Evolutionary conservation across 139 green algal species (phyloP), one percentile per base, ranked within the genome.

Genomic region (Ostreobium quekettii): DNA sequence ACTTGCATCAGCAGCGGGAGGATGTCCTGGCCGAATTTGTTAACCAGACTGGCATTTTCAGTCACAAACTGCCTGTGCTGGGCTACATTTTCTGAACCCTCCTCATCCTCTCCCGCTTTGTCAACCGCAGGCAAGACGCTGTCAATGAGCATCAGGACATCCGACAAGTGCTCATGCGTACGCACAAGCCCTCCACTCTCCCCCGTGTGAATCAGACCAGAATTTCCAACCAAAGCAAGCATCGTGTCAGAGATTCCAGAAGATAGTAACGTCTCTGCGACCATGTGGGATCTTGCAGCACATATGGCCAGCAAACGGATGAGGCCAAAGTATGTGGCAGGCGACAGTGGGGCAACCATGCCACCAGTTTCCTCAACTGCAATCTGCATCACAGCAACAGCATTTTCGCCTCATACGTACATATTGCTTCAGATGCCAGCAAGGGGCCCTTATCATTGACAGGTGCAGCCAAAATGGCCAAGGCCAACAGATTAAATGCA

Each of bases 21-120:
- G n/a, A 62, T 11, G 33, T 62, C 53, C 7, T 7, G 29, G n/a
- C 53, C 53, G 7, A 62, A n/a, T 62, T 62, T 62, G 53, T 24
- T 35, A 15, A 62, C 33, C n/a, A 62, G 8, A 11, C n/a, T 29
- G 7, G 53, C n/a, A n/a, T 29, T 62, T 7, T 62, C n/a, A 26
- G 15, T n/a, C 19, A 35, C 7, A 29, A 62, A 35, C 15, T 62
- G n/a, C 7, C 7, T 62, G 15, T 19, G 11, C 53, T 36, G 15
- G 15, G 15, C 7, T 11, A 36, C n/a, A 62, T 62, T 62, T 26
- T 32, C n/a, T 7, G 19, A 35, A 11, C 15, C 19, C 7, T 24
- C 7, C n/a, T n/a, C n/a, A 11, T n/a, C 7, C 15, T 62, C 53
- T n/a, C n/a, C n/a, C 7, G 53, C n/a, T 8, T 62, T 11, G 11